A percentile compares a stretch with the other conserved stretches of the same genome.
phyloP scores from a whole-genome alignment of 495 filamentous ascomycete genomes.

The Durotheca rogersii region DNA sequence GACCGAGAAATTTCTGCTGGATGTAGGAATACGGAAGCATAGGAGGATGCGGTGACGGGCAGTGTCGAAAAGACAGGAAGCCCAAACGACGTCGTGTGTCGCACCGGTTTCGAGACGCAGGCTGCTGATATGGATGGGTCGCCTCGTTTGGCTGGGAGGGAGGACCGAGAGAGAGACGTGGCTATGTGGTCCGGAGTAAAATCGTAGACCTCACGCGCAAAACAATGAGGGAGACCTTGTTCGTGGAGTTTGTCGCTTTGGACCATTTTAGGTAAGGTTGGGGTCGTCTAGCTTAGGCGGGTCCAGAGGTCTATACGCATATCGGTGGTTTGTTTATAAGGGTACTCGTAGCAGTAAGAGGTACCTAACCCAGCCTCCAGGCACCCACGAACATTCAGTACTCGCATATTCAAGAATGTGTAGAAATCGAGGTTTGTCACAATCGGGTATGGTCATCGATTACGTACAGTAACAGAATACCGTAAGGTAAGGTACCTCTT shows the following conservation, averaged over 20 bases:
- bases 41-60: background rate
- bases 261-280: constrained; percentile 7
- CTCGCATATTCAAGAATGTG: too few relatives aligned
- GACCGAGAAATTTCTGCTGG: background rate
- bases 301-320: background rate
- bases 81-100: constrained; percentile 13
- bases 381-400: too few relatives aligned
- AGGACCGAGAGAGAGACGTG: background rate
- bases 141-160: background rate
- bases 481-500: background rate
- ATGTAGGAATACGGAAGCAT: constrained; percentile 2
- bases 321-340: too few relatives aligned
- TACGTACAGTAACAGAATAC: background rate
- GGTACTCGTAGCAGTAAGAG: too few relatives aligned
- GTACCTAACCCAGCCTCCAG: too few relatives aligned
- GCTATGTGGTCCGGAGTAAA: constrained; percentile 16
- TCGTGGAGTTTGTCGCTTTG: constrained; percentile 7
- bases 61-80: constrained; percentile 4
- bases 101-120: background rate
- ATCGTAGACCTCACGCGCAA: constrained; percentile 23
- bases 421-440: background rate
- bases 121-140: background rate
- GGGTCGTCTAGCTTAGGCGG: constrained; percentile 5
- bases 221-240: background rate
- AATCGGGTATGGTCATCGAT: background rate